Percentiles rank a stretch among this genome's conserved stretches.
Conservation (phyloP, 2,329 filamentous ascomycete genomes). For the Verticillium albo-atrum region DNA sequence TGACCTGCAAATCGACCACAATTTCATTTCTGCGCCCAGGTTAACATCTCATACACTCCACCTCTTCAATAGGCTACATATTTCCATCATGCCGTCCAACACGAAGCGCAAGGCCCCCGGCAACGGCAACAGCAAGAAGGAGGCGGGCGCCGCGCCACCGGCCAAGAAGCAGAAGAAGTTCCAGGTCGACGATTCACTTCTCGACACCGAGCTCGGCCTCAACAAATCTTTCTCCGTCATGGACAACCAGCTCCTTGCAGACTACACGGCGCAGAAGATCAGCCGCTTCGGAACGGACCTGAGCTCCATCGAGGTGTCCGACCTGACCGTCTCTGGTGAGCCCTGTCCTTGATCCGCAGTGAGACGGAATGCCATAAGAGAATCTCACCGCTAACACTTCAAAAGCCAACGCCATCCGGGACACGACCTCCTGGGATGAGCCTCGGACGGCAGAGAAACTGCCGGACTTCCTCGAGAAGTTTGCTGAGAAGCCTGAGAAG, state of each 20-base stretch:
- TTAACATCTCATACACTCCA: background rate
- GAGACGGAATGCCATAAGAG: background rate
- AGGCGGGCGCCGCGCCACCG: conserved; percentile 32
- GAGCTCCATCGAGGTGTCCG: conserved; percentile 78
- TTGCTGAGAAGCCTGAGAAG: conserved; percentile 51
- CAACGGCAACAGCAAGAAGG: conserved; percentile 7
- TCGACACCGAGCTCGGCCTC: conserved; percentile 67
- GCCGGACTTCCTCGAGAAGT: conserved; percentile 71
- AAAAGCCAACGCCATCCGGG: conserved; percentile 67
- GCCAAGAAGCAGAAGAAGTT: conserved; percentile 53
- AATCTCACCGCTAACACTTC: background rate
- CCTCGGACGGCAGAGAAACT: conserved; percentile 67
- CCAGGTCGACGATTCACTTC: conserved; percentile 47
- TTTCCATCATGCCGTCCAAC: background rate
- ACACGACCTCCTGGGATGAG: conserved; percentile 72
- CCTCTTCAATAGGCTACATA: background rate
- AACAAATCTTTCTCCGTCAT: conserved; percentile 79
- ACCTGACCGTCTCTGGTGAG: conserved; percentile 74
- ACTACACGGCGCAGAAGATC: conserved; percentile 78
- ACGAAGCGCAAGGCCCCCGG: background rate
- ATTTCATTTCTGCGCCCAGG: background rate
- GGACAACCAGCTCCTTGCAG: conserved; percentile 78
- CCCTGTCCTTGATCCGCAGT: background rate
- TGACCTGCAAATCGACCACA: background rate
- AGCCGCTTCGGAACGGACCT: conserved; percentile 74